phyloP scores from a whole-genome alignment of 345 rosid species.

The Citrus reticulata region DNA sequence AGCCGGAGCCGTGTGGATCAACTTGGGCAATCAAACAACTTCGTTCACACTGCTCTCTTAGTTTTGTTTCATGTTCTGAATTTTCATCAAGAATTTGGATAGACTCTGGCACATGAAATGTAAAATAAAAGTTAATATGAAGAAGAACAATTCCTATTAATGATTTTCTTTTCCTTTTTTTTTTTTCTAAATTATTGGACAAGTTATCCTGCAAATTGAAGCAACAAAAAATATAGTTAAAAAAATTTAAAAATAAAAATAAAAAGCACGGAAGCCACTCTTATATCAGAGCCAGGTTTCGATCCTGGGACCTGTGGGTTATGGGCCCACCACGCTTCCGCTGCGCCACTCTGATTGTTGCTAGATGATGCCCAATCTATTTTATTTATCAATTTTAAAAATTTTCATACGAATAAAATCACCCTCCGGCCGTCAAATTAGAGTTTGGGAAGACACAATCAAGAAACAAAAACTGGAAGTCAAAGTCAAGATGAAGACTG shows the following conservation, averaged over 20 bases:
- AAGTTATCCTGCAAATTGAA: not conserved
- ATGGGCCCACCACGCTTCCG: constrained; percentile 54
- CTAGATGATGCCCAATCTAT: fast-evolving
- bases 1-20: constrained; percentile 3
- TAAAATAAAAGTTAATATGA: too few relatives aligned
- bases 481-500: too few relatives aligned
- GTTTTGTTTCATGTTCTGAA: not conserved
- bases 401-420: too few relatives aligned
- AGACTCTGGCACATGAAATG: not conserved
- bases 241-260: too few relatives aligned
- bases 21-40: not conserved
- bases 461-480: too few relatives aligned
- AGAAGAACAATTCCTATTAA: too few relatives aligned
- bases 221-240: too few relatives aligned
- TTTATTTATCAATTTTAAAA: too few relatives aligned
- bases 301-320: constrained; percentile 52
- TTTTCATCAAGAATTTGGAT: not conserved
- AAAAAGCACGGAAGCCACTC: not conserved
- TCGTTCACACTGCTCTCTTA: not conserved
- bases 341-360: constrained; percentile 48
- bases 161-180: too few relatives aligned
- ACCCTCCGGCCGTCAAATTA: too few relatives aligned
- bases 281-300: constrained; percentile 39
- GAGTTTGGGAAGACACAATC: too few relatives aligned
- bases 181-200: not conserved